Base-by-base conservation (phyloP, 345 rosid genomes). In the Gynandropsis gynandra region DNA sequence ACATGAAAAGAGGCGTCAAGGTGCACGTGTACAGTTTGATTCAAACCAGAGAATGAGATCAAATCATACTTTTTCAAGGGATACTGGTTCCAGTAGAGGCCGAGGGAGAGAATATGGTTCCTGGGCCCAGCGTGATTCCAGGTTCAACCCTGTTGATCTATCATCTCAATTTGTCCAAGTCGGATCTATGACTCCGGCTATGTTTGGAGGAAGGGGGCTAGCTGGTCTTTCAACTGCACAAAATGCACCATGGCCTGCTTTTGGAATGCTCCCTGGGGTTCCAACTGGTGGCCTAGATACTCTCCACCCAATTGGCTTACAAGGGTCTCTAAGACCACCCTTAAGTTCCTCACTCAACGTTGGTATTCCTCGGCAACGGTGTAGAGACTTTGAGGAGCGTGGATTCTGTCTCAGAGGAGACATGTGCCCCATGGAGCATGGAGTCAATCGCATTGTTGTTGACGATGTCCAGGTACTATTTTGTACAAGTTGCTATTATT, bases 341-440 rank as follows among this genome's bases (percentile, higher is more conserved):
- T 47, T 83, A 45, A 79, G 61, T 68, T 49, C 82, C 59, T 68
- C 85, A 33, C 64, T 84, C 54, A 80, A 65, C 73, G 68, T 83
- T 66, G 84, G 88, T 60, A 87, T 92, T 70, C 78, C 82, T 58
- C 79, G 76, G 42, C 93, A 85, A 45, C 62, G 89, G 39, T 92
- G 98, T 64, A 85, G 97, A 65, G 98, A 92, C 64, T 92, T 87
- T 75, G 98, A 92, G 71, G 98, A 92, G 64, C 97, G 93, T 54
- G 98, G 98, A 42, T 92, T 82, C 77, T 92, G 98, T 76, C 74
- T 92, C 34, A 79, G 95, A 80, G 97, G 98, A 39, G 98, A 87
- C 70, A 87, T 92, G 85, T 92, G 97, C 71, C 98, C 94, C 7
- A 85, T 92, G 98, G 98, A 92, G 88, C 98, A 92, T 80, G 98